Base-by-base conservation (phyloP, 2,329 filamentous ascomycete species). In the Phymatotrichopsis omnivora region DNA sequence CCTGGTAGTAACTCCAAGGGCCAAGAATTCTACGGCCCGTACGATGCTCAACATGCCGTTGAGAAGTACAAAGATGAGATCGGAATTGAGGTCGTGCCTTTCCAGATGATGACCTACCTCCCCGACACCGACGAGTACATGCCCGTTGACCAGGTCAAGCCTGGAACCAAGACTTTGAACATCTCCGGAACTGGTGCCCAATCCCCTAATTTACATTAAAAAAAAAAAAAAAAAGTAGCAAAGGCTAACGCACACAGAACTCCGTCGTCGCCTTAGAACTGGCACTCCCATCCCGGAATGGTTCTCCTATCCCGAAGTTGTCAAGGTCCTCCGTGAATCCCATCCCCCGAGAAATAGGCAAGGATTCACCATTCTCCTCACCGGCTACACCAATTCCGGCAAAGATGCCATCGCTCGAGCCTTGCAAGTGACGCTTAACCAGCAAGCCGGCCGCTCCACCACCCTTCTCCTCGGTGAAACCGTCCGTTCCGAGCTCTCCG, bases 301-400 rank as follows among this genome's bases (percentile, higher is more conserved):
- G 91, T 98, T 98, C 76, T 96, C 91, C 24, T 98, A 98, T 73
- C 89, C 91, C 53, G 91, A 98, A 71, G 91, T 98, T 58, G 91
- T 98, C 68, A 80, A 79, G 67, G 91, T 96, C 38, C 81, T 98
- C 52, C 81, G 91, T 61, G 87, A 98, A 71, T 93, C 89, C 58
- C 91, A 96, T 72, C 91, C 89, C 38, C 78, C 93, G 40, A 83
- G 91, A 57, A 80, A 77, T 60, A 76, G 81, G 62, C 93, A 98
- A 72, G 91, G 91, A 55, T 98, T 98, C 76, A 96, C 91, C 54
- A 76, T 98, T 67, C 95, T 98, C 79, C 74, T 98, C 56, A 96
- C 91, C 3, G 91, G 91, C 51, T 95, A 91, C 74, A 81, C 83
- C 65, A 98, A 96, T 78, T 83, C 77, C 49, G 91, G 91, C 67